A percentile compares a stretch with the other conserved stretches of the same genome.
These are phyloP conservation scores for Alnus rubra DNA, from an alignment of 306 rosid species.

Conservation along the genomic window DNA sequence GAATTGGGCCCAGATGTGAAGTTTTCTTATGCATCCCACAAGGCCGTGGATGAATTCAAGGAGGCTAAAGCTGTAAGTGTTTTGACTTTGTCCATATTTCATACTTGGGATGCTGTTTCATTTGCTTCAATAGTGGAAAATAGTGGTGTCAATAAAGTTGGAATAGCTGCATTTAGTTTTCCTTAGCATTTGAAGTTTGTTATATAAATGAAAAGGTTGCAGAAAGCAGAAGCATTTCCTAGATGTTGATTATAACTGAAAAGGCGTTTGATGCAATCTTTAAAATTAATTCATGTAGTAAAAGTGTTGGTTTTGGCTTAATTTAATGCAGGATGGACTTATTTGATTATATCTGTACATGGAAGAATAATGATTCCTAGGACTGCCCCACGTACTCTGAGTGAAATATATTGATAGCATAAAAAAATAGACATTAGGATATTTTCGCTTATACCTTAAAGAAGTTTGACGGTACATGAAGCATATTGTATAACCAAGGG, in stretches of 20 bases:
- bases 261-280: background rate
- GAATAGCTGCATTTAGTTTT: background rate
- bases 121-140: background rate
- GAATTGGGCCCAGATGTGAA: slow-evolving; percentile 79
- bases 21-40: slow-evolving; percentile 81
- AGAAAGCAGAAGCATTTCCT: background rate
- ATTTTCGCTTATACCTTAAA: background rate
- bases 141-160: background rate
- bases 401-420: background rate
- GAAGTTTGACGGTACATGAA: background rate
- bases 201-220: background rate
- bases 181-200: background rate
- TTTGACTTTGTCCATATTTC: background rate
- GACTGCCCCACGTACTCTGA: background rate
- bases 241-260: background rate
- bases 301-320: background rate
- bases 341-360: background rate
- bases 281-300: background rate
- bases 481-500: background rate
- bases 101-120: background rate
- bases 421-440: background rate
- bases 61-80: slow-evolving; percentile 83
- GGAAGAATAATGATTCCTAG: background rate
- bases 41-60: slow-evolving; percentile 77
- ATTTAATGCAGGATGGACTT: too few relatives aligned